Evolutionary conservation across 768 basidiomycete genomes (phyloP).

Genomic region (Lactarius psammicola): DNA sequence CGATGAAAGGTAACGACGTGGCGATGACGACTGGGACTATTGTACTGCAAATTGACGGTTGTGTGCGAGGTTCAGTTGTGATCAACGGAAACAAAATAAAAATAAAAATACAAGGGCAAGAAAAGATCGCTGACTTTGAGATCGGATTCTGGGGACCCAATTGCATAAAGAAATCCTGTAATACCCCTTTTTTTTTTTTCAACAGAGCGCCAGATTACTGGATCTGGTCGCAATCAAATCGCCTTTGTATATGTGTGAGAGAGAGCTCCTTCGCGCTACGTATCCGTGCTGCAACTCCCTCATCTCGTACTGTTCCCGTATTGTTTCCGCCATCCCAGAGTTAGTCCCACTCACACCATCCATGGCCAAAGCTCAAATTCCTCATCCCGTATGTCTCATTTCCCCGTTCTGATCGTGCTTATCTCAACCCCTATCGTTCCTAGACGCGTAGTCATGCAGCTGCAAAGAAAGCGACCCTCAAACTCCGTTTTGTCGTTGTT

Average conservation of each 20-base stretch:
- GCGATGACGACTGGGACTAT: neutral
- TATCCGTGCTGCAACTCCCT: neutral
- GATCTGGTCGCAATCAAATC: neutral
- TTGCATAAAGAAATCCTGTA: neutral
- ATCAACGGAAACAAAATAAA: neutral
- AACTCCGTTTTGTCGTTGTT: constrained; percentile 36
- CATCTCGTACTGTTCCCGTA: neutral
- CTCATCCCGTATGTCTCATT: constrained; percentile 9
- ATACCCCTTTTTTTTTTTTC: neutral
- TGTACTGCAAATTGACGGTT: too few species aligned
- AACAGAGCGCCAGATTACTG: neutral
- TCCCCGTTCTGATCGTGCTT: neutral
- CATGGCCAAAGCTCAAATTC: constrained; percentile 13
- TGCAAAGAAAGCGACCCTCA: constrained; percentile 27
- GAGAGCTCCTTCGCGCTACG: too few species aligned
- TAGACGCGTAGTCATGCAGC: constrained; percentile 19
- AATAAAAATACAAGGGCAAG: neutral
- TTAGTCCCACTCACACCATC: neutral
- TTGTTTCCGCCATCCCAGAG: neutral
- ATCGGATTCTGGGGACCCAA: constrained; percentile 4
- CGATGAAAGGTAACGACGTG: neutral
- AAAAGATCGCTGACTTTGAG: neutral
- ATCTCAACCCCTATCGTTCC: neutral
- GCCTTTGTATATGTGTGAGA: neutral
- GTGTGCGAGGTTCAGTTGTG: too few species aligned